Evolutionary conservation across 352 stramenopile genomes (phyloP).

Genomic region (Phytophthora sp.): DNA sequence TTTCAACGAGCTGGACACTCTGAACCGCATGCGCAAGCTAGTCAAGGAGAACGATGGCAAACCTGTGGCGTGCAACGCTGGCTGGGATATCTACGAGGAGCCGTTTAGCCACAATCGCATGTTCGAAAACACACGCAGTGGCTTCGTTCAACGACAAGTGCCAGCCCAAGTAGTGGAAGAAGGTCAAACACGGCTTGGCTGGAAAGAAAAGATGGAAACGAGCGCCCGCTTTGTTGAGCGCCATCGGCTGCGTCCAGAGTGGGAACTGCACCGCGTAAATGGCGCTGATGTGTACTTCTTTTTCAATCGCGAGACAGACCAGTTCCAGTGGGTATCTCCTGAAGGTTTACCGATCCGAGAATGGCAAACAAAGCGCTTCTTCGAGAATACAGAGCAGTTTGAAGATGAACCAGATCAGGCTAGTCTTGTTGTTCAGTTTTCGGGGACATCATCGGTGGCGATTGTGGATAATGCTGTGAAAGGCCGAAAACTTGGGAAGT

Average conservation of each 20-base stretch:
- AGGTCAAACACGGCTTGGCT: conserved; percentile 46
- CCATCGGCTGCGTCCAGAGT: conserved; percentile 51
- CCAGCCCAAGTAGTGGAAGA: conserved; percentile 46
- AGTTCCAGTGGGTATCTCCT: conserved; percentile 63
- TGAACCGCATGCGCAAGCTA: conserved; percentile 42
- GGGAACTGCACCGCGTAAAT: conserved; percentile 69
- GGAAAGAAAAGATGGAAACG: conserved; percentile 69
- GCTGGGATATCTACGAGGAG: conserved; percentile 64
- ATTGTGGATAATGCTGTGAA: conserved; percentile 54
- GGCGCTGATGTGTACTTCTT: conserved; percentile 75
- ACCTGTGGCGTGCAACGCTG: conserved; percentile 22
- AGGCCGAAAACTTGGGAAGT: conserved; percentile 48
- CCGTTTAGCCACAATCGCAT: conserved; percentile 61
- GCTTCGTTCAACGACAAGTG: conserved; percentile 73
- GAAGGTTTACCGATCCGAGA: conserved; percentile 34
- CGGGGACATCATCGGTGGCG: conserved; percentile 29
- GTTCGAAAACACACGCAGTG: conserved; percentile 64
- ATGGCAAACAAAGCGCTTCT: conserved; percentile 70
- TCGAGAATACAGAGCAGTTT: conserved; percentile 49
- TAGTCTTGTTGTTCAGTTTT: conserved; percentile 57
- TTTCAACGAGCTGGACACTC: conserved; percentile 65
- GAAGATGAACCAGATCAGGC: conserved; percentile 56
- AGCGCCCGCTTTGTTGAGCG: conserved; percentile 59
- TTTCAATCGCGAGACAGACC: conserved; percentile 56
- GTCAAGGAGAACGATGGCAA: conserved; percentile 40